Percentiles rank a stretch among this genome's conserved stretches.
These are phyloP conservation scores for Colletotrichum sublineola DNA, from an alignment of 2,329 filamentous ascomycete genomes.

Conservation along the genomic window DNA sequence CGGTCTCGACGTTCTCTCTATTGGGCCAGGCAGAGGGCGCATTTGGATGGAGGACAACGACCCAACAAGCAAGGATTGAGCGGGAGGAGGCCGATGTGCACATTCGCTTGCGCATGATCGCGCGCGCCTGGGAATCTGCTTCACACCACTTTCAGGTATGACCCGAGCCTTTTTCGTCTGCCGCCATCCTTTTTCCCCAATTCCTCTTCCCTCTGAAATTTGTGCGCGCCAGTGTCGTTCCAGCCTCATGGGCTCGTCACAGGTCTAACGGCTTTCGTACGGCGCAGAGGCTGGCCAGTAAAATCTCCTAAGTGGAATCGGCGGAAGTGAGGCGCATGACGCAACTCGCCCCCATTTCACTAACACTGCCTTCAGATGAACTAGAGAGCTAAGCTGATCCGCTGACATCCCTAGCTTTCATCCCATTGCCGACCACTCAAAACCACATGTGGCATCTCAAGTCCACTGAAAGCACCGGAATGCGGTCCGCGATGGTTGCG, in stretches of 20 bases:
- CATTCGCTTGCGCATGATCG: constrained; percentile 48
- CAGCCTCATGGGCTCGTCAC: constrained; percentile 22
- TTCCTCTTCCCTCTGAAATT: constrained; percentile 13
- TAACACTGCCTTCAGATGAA: constrained; percentile 35
- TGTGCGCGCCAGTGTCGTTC: constrained; percentile 32
- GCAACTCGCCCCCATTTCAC: constrained; percentile 31
- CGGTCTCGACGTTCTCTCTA: constrained; percentile 58
- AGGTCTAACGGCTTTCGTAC: constrained; percentile 26
- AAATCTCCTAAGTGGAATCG: constrained; percentile 24
- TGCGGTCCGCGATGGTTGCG: constrained; percentile 54
- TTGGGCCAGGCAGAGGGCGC: constrained; percentile 58
- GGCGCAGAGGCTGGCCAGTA: constrained; percentile 1
- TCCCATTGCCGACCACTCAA: constrained; percentile 23
- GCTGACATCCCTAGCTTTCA: constrained; percentile 37
- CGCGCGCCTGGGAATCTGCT: constrained; percentile 50
- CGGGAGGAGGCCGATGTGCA: constrained; percentile 51
- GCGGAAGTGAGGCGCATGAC: constrained; percentile 30
- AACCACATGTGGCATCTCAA: constrained; percentile 33
- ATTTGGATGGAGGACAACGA: constrained; percentile 53
- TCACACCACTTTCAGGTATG: constrained; percentile 45
- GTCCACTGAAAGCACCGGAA: constrained; percentile 49
- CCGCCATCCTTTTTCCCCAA: constrained; percentile 31
- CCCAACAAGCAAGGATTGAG: constrained; percentile 52
- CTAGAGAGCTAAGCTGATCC: constrained; percentile 35
- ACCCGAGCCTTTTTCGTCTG: constrained; percentile 33